Conservation (phyloP, 2,329 filamentous ascomycete genomes). For the Sporothrix phasma region DNA sequence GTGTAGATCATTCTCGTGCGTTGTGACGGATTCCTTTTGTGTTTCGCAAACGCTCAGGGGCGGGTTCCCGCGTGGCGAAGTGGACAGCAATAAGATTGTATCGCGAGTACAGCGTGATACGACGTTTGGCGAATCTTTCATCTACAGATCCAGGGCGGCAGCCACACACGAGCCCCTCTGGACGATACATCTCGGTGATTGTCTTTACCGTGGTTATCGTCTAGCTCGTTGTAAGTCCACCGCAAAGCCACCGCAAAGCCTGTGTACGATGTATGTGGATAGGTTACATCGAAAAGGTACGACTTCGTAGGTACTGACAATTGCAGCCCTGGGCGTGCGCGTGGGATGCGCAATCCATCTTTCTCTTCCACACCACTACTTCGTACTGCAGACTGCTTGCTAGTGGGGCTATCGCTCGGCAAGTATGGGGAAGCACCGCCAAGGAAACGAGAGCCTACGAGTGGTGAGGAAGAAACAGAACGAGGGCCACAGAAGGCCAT, state of each 20-base stretch:
- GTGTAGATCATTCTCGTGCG: not conserved
- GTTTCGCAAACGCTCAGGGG: not conserved
- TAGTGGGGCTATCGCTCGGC: constrained; percentile 6
- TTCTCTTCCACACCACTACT: too few relatives aligned
- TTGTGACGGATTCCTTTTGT: not conserved
- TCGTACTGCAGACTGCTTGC: not conserved
- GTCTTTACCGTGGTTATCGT: too few relatives aligned
- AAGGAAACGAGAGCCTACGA: not conserved
- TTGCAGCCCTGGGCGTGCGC: not conserved
- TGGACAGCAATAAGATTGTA: not conserved
- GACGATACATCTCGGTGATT: too few relatives aligned
- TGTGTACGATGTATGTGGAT: too few relatives aligned
- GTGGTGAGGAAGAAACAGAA: not conserved
- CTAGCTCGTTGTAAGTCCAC: too few relatives aligned
- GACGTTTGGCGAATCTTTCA: not conserved
- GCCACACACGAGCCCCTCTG: not conserved
- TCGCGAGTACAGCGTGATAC: not conserved
- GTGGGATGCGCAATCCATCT: not conserved
- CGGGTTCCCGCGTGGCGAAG: not conserved
- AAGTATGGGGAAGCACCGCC: constrained; percentile 7
- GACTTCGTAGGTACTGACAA: not conserved
- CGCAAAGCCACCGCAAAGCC: too few relatives aligned
- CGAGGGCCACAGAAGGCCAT: not conserved
- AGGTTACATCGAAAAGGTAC: not conserved
- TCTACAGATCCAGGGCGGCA: not conserved